Evolutionary conservation across 2,329 filamentous ascomycete species (phyloP).

Genomic region (Didymosphaeria variabile): DNA sequence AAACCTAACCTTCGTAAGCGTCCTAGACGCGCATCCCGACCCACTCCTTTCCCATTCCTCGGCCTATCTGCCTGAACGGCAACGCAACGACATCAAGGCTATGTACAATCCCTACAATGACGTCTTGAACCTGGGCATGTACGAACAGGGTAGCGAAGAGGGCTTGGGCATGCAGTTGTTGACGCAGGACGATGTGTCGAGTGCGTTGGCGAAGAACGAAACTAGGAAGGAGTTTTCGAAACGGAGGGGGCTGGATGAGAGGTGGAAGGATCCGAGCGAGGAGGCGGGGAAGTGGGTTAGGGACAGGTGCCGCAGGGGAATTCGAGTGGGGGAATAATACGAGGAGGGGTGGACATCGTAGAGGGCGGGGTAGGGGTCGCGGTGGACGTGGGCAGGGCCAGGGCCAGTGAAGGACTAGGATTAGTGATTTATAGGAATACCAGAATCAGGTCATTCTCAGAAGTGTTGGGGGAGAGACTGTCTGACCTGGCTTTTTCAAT

Average conservation of each 20-base stretch:
- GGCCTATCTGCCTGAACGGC: slow-evolving; percentile 21
- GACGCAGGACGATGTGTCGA: slow-evolving; percentile 49
- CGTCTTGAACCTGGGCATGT: slow-evolving; percentile 56
- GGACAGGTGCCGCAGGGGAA: slow-evolving; percentile 18
- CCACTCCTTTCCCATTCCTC: slow-evolving; percentile 41
- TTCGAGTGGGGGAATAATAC: neutral
- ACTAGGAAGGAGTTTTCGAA: slow-evolving; percentile 22
- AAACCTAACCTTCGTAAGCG: slow-evolving; percentile 54
- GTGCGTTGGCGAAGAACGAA: slow-evolving; percentile 29
- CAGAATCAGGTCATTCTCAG: neutral
- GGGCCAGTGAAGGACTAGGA: neutral
- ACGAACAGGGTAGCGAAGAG: slow-evolving; percentile 53
- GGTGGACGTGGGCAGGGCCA: neutral
- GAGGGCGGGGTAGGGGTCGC: neutral
- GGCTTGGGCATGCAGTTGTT: slow-evolving; percentile 49
- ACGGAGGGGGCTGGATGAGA: slow-evolving; percentile 44
- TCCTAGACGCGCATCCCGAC: slow-evolving; percentile 56
- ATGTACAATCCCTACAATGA: slow-evolving; percentile 48
- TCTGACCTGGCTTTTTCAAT: too few species aligned
- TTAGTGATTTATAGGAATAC: neutral
- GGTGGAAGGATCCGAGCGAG: slow-evolving; percentile 49
- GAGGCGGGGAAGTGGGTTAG: slow-evolving; percentile 34
- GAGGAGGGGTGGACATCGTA: neutral
- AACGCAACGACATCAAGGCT: slow-evolving; percentile 33
- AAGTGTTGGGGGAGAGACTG: too few species aligned